Conservation (phyloP, 2,329 filamentous ascomycete genomes). For the Huntiella savannae region DNA sequence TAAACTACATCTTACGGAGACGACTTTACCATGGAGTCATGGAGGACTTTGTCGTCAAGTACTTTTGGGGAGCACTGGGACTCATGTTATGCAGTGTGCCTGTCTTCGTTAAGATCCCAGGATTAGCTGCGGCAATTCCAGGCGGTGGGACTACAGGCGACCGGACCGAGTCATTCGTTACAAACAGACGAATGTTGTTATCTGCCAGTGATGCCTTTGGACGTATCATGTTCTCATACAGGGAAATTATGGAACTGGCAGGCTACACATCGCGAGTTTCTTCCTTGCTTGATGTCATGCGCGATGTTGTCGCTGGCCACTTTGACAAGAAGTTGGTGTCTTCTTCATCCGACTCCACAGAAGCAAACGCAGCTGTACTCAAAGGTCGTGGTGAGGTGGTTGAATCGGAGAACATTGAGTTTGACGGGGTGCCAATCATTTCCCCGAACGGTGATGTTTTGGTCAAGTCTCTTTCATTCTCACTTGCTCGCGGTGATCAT, state of each 20-base stretch:
- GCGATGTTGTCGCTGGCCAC: slow-evolving; percentile 71
- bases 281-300: slow-evolving; percentile 78
- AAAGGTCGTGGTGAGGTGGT: slow-evolving; percentile 62
- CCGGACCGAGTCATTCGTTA: slow-evolving; percentile 64
- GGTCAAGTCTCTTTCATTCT: slow-evolving; percentile 69
- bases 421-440: slow-evolving; percentile 82
- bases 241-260: slow-evolving; percentile 88
- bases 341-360: slow-evolving; percentile 47
- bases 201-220: slow-evolving; percentile 92
- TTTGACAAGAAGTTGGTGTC: slow-evolving; percentile 96
- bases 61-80: slow-evolving; percentile 92
- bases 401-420: slow-evolving; percentile 70
- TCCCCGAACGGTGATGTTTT: slow-evolving; percentile 92
- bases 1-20: slow-evolving; percentile 80
- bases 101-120: slow-evolving; percentile 81
- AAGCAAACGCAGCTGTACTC: slow-evolving; percentile 67
- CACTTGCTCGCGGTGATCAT: slow-evolving; percentile 70
- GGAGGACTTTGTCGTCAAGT: slow-evolving; percentile 99
- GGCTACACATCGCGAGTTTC: slow-evolving; percentile 89
- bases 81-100: slow-evolving; percentile 83
- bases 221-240: slow-evolving; percentile 92
- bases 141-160: slow-evolving; percentile 46
- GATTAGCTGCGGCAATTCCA: slow-evolving; percentile 20
- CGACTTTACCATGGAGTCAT: slow-evolving; percentile 97
- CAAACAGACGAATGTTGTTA: slow-evolving; percentile 77